Percentiles rank a stretch among this genome's conserved stretches.
Conservation (phyloP, 306 rosid species). For the Bauhinia variegata region DNA sequence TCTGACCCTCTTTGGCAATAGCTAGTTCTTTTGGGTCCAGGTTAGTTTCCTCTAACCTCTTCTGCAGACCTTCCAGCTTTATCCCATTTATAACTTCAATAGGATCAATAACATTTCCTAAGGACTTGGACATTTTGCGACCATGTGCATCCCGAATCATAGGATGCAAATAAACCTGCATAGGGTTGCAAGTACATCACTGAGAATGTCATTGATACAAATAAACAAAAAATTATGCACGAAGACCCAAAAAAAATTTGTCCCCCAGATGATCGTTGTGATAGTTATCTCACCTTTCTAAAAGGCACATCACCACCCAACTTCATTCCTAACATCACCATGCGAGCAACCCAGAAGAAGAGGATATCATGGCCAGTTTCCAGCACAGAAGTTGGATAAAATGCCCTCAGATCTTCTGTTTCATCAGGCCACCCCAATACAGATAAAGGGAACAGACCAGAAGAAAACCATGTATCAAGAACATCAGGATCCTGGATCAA, state of each 20-base stretch:
- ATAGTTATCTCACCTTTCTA: slow-evolving; percentile 55
- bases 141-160: slow-evolving; percentile 99
- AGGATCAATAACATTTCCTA: slow-evolving; percentile 97
- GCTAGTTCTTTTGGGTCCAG: slow-evolving; percentile 84
- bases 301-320: slow-evolving; percentile 92
- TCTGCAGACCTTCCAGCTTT: slow-evolving; percentile 74
- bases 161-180: slow-evolving; percentile 92
- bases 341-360: slow-evolving; percentile 98
- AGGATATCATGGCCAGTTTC: slow-evolving; percentile 98
- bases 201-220: slow-evolving; percentile 30
- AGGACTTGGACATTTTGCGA: slow-evolving; percentile 96
- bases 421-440: slow-evolving; percentile 97
- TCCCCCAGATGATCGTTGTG: slow-evolving; percentile 3
- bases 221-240: not conserved
- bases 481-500: slow-evolving; percentile 85
- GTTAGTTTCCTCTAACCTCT: slow-evolving; percentile 85
- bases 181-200: slow-evolving; percentile 12
- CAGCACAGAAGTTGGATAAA: slow-evolving; percentile 93
- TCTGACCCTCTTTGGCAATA: slow-evolving; percentile 59
- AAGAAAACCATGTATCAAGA: slow-evolving; percentile 97
- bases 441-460: slow-evolving; percentile 89
- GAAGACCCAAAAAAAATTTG: slow-evolving; percentile 4
- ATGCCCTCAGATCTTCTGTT: slow-evolving; percentile 78
- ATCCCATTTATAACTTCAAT: slow-evolving; percentile 88
- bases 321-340: slow-evolving; percentile 89